Evolutionary conservation across 176 grass and related monocot genomes (phyloP).

Genomic region (Dactylis glomerata): DNA sequence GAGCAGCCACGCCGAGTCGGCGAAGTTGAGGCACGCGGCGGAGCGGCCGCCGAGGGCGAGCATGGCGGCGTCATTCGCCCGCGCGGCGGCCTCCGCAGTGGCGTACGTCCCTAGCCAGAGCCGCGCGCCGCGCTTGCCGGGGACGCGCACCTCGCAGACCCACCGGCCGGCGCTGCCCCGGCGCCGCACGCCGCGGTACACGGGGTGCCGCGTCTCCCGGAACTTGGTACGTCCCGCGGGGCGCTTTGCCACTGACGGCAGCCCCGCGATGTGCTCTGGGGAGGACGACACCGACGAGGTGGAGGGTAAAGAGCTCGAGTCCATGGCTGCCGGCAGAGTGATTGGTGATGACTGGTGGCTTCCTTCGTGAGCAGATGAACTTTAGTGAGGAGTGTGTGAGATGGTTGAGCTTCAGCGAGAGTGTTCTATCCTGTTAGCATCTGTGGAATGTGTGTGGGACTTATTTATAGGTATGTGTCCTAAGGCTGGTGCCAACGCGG

Average conservation of each 20-base stretch:
- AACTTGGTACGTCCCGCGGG: conserved; percentile 77
- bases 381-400: neutral
- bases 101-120: conserved; percentile 79
- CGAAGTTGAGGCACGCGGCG: conserved; percentile 51
- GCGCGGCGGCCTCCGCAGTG: conserved; percentile 52
- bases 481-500: too few species aligned
- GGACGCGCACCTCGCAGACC: conserved; percentile 85
- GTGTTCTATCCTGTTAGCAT: neutral
- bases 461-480: conserved; percentile 45
- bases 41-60: conserved; percentile 36
- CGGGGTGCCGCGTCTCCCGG: conserved; percentile 72
- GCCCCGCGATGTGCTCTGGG: neutral
- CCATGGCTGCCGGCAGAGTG: neutral
- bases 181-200: conserved; percentile 68
- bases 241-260: conserved; percentile 45
- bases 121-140: conserved; percentile 36
- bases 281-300: neutral
- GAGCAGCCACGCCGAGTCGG: conserved; percentile 54
- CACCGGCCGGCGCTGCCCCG: conserved; percentile 53
- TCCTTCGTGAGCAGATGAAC: neutral
- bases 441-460: neutral
- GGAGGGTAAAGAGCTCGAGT: conserved; percentile 20
- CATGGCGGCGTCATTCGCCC: too few species aligned
- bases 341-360: neutral
- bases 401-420: neutral